Evolutionary conservation across 1,284 basidiomycete genomes (phyloP).

Genomic region (Irpex lacteus): DNA sequence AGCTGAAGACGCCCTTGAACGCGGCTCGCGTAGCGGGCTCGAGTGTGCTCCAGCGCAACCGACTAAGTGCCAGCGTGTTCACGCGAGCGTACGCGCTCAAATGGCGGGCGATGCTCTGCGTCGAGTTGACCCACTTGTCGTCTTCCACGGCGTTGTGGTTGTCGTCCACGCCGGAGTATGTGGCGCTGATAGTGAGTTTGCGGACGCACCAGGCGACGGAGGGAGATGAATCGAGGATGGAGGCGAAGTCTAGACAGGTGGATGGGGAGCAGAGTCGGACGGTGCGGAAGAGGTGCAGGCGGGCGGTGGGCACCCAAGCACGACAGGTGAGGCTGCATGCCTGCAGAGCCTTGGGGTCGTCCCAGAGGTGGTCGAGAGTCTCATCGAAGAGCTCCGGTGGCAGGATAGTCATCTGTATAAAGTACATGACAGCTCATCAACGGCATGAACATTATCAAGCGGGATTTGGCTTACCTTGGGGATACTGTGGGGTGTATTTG

Average conservation of each 20-base stretch:
- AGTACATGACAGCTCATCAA: neutral
- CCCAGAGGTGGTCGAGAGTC: conserved; percentile 31
- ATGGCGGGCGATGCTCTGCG: conserved; percentile 18
- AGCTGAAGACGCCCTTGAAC: conserved; percentile 20
- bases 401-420: conserved; percentile 6
- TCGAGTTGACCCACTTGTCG: conserved; percentile 28
- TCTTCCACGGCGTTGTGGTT: conserved; percentile 23
- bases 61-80: conserved; percentile 25
- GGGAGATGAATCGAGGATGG: conserved; percentile 21
- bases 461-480: neutral
- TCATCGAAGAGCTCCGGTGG: conserved; percentile 31
- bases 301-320: conserved; percentile 22
- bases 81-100: conserved; percentile 20
- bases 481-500: neutral
- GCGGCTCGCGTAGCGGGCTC: conserved; percentile 21
- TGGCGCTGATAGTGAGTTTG: conserved; percentile 26
- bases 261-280: conserved; percentile 25
- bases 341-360: conserved; percentile 25
- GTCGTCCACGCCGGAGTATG: conserved; percentile 21
- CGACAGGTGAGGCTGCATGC: conserved; percentile 26
- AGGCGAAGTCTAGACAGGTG: conserved; percentile 23
- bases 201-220: conserved; percentile 26
- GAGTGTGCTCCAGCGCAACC: conserved; percentile 27
- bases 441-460: neutral
- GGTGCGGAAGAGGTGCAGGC: conserved; percentile 31